These are phyloP conservation scores for Fusarium tuaranense DNA, from an alignment of 2,329 filamentous ascomycete species.

Conservation along the genomic window DNA sequence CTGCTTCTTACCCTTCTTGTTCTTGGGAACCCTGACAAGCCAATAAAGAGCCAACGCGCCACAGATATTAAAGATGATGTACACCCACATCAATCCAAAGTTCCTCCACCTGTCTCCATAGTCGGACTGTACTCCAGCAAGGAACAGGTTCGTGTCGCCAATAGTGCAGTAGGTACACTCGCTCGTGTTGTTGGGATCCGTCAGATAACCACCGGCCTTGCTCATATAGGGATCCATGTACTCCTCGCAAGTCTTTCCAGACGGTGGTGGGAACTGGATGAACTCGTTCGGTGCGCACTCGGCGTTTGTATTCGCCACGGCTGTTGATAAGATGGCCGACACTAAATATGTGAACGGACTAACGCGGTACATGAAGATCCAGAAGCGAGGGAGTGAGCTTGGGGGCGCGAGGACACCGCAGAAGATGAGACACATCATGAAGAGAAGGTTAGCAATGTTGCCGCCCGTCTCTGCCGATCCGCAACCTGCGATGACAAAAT, in stretches of 20 bases:
- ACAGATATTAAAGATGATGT: conserved; percentile 68
- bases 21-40: conserved; percentile 62
- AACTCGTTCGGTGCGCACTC: conserved; percentile 77
- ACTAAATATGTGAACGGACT: conserved; percentile 88
- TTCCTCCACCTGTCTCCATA: conserved; percentile 76
- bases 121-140: conserved; percentile 60
- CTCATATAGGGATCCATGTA: conserved; percentile 68
- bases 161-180: conserved; percentile 69
- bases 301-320: conserved; percentile 75
- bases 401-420: conserved; percentile 43
- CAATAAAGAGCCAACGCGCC: conserved; percentile 69
- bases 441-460: conserved; percentile 74
- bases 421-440: conserved; percentile 67
- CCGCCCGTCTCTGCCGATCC: conserved; percentile 75
- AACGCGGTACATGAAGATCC: conserved; percentile 68
- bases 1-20: conserved; percentile 44
- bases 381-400: conserved; percentile 68
- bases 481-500: conserved; percentile 73
- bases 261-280: conserved; percentile 72
- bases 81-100: conserved; percentile 72
- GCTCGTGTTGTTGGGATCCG: conserved; percentile 58
- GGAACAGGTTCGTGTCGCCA: conserved; percentile 63
- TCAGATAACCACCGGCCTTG: conserved; percentile 64
- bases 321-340: conserved; percentile 76
- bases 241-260: conserved; percentile 67